Percentiles rank a stretch among this genome's conserved stretches.
Evolutionary conservation across 2,329 filamentous ascomycete species (phyloP).

Genomic region (Arachnomyces sp.): DNA sequence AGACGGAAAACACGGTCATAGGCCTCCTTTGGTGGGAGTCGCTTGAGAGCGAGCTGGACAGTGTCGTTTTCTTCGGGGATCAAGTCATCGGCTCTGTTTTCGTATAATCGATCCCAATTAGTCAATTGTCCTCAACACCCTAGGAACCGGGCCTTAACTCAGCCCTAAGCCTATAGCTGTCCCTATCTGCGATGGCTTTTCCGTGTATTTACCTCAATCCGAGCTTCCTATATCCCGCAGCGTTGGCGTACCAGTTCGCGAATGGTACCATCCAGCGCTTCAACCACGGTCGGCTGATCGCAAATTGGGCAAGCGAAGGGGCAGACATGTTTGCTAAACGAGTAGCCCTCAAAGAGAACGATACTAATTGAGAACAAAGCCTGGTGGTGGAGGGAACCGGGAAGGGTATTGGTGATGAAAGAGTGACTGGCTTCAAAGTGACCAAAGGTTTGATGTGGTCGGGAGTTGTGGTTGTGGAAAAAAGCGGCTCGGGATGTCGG

Average conservation of each 20-base stretch:
- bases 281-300: constrained; percentile 81
- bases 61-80: constrained; percentile 85
- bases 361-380: constrained; percentile 21
- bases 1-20: constrained; percentile 98
- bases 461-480: not conserved
- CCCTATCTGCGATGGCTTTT: not conserved
- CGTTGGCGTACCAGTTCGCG: constrained; percentile 80
- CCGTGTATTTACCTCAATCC: constrained; percentile 66
- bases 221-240: constrained; percentile 85
- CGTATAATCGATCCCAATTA: constrained; percentile 5
- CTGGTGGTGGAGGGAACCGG: constrained; percentile 23
- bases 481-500: no score
- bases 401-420: constrained; percentile 7
- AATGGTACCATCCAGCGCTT: constrained; percentile 68
- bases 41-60: constrained; percentile 81
- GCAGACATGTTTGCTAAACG: constrained; percentile 52
- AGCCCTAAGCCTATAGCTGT: not conserved
- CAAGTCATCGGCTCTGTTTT: constrained; percentile 77
- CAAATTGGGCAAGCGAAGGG: constrained; percentile 64
- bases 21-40: constrained; percentile 77
- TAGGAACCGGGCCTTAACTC: not conserved
- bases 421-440: not conserved
- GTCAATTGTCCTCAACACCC: not conserved
- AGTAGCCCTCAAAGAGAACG: constrained; percentile 2
- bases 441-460: not conserved